Evolutionary conservation across 495 filamentous ascomycete species (phyloP).

Genomic region (Saxophila tyrrhenica): DNA sequence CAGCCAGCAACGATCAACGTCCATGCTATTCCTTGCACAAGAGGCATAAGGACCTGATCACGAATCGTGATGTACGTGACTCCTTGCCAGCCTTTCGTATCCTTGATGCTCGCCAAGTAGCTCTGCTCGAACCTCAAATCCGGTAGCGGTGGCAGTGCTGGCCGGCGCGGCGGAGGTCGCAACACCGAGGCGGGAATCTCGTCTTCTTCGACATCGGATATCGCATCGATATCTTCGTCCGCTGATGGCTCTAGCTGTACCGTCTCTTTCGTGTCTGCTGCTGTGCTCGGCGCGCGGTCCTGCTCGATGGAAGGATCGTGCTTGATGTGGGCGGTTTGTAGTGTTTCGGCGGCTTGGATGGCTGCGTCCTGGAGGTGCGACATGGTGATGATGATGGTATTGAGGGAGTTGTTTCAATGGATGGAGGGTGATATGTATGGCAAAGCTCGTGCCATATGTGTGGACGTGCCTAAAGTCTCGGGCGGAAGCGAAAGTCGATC

Average conservation of each 20-base stretch:
- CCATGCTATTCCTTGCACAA: conserved; percentile 76
- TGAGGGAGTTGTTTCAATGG: background rate
- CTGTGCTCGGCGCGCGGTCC: conserved; percentile 72
- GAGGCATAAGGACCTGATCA: conserved; percentile 79
- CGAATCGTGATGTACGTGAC: conserved; percentile 73
- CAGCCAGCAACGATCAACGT: conserved; percentile 68
- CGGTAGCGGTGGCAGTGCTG: conserved; percentile 66
- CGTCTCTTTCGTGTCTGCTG: conserved; percentile 35
- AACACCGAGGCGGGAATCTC: conserved; percentile 32
- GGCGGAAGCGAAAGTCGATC: background rate
- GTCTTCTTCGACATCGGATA: conserved; percentile 26
- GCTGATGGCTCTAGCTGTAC: conserved; percentile 19
- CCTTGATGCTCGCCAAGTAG: conserved; percentile 74
- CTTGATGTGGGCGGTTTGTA: conserved; percentile 71
- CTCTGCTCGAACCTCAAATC: conserved; percentile 96
- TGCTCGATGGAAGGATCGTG: conserved; percentile 53
- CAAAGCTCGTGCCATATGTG: background rate
- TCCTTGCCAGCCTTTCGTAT: conserved; percentile 62
- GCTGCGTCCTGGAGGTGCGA: conserved; percentile 25
- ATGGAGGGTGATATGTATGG: background rate
- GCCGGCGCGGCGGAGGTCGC: conserved; percentile 38
- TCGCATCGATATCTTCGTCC: conserved; percentile 11
- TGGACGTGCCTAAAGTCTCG: background rate
- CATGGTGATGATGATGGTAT: background rate
- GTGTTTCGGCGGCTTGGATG: conserved; percentile 56